Evolutionary conservation across 768 basidiomycete species (phyloP).

Genomic region (Lactarius psammicola): DNA sequence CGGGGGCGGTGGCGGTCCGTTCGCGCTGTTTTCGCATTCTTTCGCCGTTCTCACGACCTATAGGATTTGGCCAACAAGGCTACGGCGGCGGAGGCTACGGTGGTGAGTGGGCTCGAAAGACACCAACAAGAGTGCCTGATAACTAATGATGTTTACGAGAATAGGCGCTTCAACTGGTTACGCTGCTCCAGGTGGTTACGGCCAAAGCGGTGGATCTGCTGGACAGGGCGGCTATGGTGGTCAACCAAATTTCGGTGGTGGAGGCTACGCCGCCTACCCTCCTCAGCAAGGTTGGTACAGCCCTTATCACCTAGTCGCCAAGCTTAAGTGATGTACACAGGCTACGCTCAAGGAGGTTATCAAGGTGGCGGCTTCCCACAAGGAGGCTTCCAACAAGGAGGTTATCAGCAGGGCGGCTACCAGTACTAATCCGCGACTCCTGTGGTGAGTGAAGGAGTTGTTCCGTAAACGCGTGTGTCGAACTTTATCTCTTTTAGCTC

Average conservation of each 20-base stretch:
- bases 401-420: conserved; percentile 15
- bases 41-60: not conserved
- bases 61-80: conserved; percentile 36
- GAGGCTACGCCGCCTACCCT: conserved; percentile 20
- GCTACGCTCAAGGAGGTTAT: conserved; percentile 10
- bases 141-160: too few species aligned
- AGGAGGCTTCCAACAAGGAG: conserved; percentile 26
- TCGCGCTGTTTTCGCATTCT: not conserved
- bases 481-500: not conserved
- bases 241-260: conserved; percentile 29
- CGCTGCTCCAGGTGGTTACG: conserved; percentile 29
- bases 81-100: conserved; percentile 36
- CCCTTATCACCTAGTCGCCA: not conserved
- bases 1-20: conserved; percentile 42
- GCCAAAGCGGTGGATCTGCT: conserved; percentile 34
- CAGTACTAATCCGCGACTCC: conserved; percentile 26
- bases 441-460: conserved; percentile 3
- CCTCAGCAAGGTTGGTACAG: conserved; percentile 10
- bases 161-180: conserved; percentile 34
- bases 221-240: conserved; percentile 31
- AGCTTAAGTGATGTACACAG: not conserved
- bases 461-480: not conserved
- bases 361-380: conserved; percentile 5
- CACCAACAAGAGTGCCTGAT: not conserved
- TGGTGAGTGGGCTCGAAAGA: conserved; percentile 14